Conservation (phyloP, 1,139 yeast genomes). For the Kodamaea fungicola region DNA sequence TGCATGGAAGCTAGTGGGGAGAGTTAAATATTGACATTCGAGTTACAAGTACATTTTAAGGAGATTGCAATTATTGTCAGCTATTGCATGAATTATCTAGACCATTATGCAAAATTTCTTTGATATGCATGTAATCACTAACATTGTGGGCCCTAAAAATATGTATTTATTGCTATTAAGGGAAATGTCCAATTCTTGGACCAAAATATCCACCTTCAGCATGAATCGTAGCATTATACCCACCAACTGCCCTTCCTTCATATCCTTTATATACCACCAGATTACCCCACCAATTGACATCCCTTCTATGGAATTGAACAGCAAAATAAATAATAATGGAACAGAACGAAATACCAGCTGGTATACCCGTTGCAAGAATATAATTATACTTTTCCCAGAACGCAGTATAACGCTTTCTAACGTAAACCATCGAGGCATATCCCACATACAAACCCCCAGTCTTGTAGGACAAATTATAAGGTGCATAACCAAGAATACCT, state of each 20-base stretch:
- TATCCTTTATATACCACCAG: conserved; percentile 11
- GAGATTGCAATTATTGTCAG: too few relatives aligned
- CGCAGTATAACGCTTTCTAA: conserved; percentile 12
- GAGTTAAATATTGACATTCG: too few relatives aligned
- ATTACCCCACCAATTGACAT: conserved; percentile 18
- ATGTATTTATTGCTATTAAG: too few relatives aligned
- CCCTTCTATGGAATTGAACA: conserved; percentile 15
- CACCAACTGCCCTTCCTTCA: conserved; percentile 9
- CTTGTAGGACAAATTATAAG: conserved; percentile 15
- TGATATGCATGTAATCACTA: too few relatives aligned
- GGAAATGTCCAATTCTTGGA: conserved; percentile 11
- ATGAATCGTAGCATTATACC: conserved; percentile 10
- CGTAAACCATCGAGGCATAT: conserved; percentile 14
- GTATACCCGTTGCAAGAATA: conserved; percentile 14
- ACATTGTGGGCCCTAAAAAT: too few relatives aligned
- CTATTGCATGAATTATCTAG: too few relatives aligned
- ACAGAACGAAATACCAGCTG: conserved; percentile 18
- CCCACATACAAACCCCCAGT: conserved; percentile 16
- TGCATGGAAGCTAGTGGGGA: too few relatives aligned
- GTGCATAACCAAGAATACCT: conserved; percentile 15
- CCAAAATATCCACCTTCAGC: conserved; percentile 18
- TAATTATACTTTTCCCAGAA: conserved; percentile 21
- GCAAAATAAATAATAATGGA: conserved; percentile 17
- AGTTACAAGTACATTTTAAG: too few relatives aligned
- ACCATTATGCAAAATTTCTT: too few relatives aligned